A percentile compares a stretch with the other conserved stretches of the same genome.
Evolutionary conservation across 305 asterid genomes (phyloP).

Genomic region (Petunia hybrid): DNA sequence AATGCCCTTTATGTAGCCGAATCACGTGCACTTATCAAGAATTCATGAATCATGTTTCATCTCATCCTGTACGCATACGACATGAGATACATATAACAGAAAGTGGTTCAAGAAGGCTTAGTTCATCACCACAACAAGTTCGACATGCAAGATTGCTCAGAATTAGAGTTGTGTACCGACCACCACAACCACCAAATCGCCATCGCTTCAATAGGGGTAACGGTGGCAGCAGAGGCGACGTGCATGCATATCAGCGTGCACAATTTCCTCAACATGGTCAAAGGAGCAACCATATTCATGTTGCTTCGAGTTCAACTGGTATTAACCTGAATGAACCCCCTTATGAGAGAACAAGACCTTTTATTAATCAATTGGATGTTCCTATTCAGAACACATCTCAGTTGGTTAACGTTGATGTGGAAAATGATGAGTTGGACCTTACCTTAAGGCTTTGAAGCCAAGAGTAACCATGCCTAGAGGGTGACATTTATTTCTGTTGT

Average conservation of each 20-base stretch:
- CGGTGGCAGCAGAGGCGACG: not conserved
- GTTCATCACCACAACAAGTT: not conserved
- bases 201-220: not conserved
- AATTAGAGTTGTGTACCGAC: not conserved
- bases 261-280: not conserved
- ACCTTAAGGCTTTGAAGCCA: not conserved
- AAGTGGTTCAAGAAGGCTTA: not conserved
- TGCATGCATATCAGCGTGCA: not conserved
- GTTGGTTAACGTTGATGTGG: not conserved
- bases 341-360: not conserved
- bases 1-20: not conserved
- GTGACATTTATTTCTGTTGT: no score
- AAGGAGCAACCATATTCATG: not conserved
- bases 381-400: not conserved
- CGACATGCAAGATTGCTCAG: not conserved
- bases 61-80: not conserved
- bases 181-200: not conserved
- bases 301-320: not conserved
- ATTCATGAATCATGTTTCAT: not conserved
- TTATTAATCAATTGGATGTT: not conserved
- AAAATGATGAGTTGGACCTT: not conserved
- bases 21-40: not conserved
- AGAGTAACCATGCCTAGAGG: no score
- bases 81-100: not conserved
- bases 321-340: not conserved